Evolutionary conservation across 148 eudicot species (phyloP).

Genomic region (Rhododendron mucronatum): DNA sequence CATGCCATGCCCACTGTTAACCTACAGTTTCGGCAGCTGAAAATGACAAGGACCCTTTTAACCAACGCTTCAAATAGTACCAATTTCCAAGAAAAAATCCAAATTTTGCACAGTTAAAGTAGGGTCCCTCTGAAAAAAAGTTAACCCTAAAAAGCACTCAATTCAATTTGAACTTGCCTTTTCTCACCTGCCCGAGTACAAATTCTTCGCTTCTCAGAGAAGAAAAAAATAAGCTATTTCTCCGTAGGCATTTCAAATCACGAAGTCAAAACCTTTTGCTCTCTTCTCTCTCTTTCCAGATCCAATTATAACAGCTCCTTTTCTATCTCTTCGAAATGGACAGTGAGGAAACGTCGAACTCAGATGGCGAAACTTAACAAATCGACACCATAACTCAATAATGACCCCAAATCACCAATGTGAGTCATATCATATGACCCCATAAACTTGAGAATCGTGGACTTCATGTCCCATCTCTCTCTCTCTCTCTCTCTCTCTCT

Average conservation of each 20-base stretch:
- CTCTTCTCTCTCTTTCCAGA: neutral
- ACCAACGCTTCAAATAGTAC: neutral
- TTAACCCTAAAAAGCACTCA: neutral
- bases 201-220: too few relatives aligned
- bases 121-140: neutral
- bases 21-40: neutral
- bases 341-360: neutral
- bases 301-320: neutral
- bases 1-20: neutral
- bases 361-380: neutral
- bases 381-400: neutral
- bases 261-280: neutral
- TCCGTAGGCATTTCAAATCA: slow-evolving; percentile 6
- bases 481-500: neutral
- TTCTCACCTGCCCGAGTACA: neutral
- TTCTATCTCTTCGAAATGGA: neutral
- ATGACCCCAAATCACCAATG: neutral
- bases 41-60: neutral
- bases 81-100: neutral
- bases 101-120: neutral
- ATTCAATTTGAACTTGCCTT: slow-evolving; percentile 1
- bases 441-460: neutral
- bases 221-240: neutral
- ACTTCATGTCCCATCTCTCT: neutral
- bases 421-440: neutral